Conservation (phyloP, 164 flowering plant species). For the Vitis labrusca region DNA sequence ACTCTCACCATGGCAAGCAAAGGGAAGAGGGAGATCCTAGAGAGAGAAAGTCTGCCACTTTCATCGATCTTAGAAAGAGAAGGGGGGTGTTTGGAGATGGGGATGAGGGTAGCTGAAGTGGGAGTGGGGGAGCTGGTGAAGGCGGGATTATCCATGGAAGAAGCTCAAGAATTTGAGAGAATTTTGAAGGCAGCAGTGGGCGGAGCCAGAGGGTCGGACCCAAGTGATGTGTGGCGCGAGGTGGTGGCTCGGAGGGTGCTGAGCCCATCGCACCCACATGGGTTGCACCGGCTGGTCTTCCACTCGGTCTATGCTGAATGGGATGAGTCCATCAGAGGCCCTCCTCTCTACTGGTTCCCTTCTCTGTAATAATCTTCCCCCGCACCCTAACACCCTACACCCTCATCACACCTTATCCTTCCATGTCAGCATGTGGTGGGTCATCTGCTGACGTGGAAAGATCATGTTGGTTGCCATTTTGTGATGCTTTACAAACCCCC, state of each 20-base stretch:
- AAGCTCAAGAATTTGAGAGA: slow-evolving; percentile 44
- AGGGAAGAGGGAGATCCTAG: no score
- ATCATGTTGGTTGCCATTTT: no score
- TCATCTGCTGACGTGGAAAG: no score
- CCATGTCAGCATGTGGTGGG: no score
- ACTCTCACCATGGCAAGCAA: no score
- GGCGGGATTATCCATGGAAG: slow-evolving; percentile 46
- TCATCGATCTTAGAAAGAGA: not conserved
- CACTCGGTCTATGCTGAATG: slow-evolving; percentile 64
- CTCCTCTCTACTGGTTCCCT: slow-evolving; percentile 93
- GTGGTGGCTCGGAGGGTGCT: slow-evolving; percentile 45
- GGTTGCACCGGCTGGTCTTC: slow-evolving; percentile 78
- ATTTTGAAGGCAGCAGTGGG: slow-evolving; percentile 28
- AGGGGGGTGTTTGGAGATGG: slow-evolving; percentile 18
- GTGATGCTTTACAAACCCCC: no score
- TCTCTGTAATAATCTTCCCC: slow-evolving; percentile 47
- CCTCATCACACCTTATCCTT: no score
- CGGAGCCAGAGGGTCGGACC: slow-evolving; percentile 17
- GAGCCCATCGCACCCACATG: slow-evolving; percentile 71
- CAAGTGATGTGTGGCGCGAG: slow-evolving; percentile 56
- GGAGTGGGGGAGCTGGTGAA: slow-evolving; percentile 49
- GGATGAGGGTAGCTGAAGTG: slow-evolving; percentile 41
- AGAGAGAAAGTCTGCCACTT: no score
- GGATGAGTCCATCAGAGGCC: slow-evolving; percentile 62
- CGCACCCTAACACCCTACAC: not conserved